phyloP scores from a whole-genome alignment of 2,329 filamentous ascomycete genomes.

The Penicillium sp. region DNA sequence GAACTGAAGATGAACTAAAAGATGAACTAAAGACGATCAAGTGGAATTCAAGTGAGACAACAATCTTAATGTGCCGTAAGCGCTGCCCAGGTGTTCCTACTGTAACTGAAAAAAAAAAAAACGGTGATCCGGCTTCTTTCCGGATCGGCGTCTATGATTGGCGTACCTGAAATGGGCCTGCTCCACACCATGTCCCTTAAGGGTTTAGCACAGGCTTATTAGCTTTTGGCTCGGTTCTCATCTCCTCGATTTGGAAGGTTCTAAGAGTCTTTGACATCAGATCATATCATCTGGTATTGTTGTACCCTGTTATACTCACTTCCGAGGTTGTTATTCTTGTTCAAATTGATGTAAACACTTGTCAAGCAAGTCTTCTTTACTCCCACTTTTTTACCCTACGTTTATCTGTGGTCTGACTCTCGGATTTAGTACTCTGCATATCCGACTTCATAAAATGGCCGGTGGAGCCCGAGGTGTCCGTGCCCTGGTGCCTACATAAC shows the following conservation, averaged over 20 bases:
- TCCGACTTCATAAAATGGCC: background rate
- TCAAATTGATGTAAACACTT: background rate
- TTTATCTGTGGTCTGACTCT: background rate
- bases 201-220: background rate
- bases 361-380: background rate
- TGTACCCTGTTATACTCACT: background rate
- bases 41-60: background rate
- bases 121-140: constrained; percentile 1
- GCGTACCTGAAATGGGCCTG: background rate
- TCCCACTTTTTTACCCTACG: background rate
- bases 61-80: background rate
- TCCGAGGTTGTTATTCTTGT: background rate
- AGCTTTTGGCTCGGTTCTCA: background rate
- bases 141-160: background rate
- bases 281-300: background rate
- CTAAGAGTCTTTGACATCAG: background rate
- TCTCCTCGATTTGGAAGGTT: background rate
- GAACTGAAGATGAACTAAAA: background rate
- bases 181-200: background rate
- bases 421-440: background rate
- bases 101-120: background rate
- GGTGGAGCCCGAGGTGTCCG: background rate
- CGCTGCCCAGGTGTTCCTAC: too few relatives aligned
- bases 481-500: background rate
- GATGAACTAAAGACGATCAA: background rate